Conservation (phyloP, 768 basidiomycete species). For the Leucocoprinus birnbaumii region DNA sequence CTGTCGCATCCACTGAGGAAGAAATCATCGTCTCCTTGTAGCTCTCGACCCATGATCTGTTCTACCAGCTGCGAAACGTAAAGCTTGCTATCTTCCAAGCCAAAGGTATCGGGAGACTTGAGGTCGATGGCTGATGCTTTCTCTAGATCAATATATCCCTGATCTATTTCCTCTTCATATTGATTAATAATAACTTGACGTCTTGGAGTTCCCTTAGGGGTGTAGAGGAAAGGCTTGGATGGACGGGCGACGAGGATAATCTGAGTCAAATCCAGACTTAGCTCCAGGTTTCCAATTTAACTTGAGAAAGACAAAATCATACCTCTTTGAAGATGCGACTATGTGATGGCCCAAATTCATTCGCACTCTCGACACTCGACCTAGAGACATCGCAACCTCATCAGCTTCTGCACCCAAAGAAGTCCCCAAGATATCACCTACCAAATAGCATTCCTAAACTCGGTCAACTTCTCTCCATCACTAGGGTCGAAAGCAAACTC, state of each 20-base stretch:
- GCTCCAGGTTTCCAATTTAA: too few relatives aligned
- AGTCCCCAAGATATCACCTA: background rate
- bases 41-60: background rate
- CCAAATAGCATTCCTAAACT: constrained; percentile 9
- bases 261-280: constrained; percentile 16
- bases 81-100: constrained; percentile 14
- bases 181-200: constrained; percentile 31
- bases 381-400: constrained; percentile 17
- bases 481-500: constrained; percentile 10
- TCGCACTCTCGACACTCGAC: constrained; percentile 37
- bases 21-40: constrained; percentile 31
- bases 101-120: constrained; percentile 20
- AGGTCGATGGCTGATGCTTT: constrained; percentile 8
- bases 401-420: background rate
- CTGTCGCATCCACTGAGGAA: constrained; percentile 40
- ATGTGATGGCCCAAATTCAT: constrained; percentile 39
- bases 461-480: background rate
- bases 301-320: too few relatives aligned
- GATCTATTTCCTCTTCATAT: constrained; percentile 40
- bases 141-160: constrained; percentile 22
- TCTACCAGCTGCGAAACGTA: constrained; percentile 24
- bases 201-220: constrained; percentile 36
- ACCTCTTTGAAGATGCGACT: constrained; percentile 47
- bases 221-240: constrained; percentile 39
- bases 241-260: constrained; percentile 41